Evolutionary conservation across 2,329 filamentous ascomycete species (phyloP), one percentile per base, ranked within the genome.

Genomic region (Epicoccum sorghinum): DNA sequence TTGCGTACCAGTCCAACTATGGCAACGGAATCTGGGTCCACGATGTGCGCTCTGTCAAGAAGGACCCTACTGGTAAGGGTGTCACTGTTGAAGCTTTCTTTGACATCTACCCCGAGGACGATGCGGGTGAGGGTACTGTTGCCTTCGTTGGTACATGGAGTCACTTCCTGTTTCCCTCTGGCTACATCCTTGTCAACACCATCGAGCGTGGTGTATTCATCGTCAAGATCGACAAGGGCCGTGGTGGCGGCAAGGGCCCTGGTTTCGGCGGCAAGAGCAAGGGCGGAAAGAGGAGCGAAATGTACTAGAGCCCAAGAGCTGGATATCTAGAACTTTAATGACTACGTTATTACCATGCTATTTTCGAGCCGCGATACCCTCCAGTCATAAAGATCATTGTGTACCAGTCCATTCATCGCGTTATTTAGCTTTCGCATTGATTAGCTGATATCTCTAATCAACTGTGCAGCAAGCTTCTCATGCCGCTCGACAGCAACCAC

Each of bases 71-170:
- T 6, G 75, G 75, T 22, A 65, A 60, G 4, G 60, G 70, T 2
- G 72, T 79, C 40, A 69, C 68, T 22, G 73, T 78, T 54, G 71
- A 77, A 33, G 76, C 66, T 12, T 77, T 74, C 65, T 78, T 78
- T 50, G 75, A 77, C 53, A 66, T 76, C 32, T 75, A 77, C 57
- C 76, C 75, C 8, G 75, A 77, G 53, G 75, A 78, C 47, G 75
- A 78, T 49, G 58, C 67, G 24, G 46, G 59, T 4, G 65, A 64
- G 18, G 77, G 77, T n/a, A 60, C 60, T 4, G 55, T 77, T 7
- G 62, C 72, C 14, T 79, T 76, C 49, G 72, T 76, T n/a, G 76
- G 76, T 8, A 74, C 72, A 2, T 79, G 77, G 77, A 72, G 67
- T 12, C 78, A 77, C 52, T 72, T 68, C 30, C 43, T 66, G n/a